Percentiles rank a stretch among this genome's conserved stretches.
Evolutionary conservation across 495 filamentous ascomycete species (phyloP).

Genomic region (Aspergillus campestris): DNA sequence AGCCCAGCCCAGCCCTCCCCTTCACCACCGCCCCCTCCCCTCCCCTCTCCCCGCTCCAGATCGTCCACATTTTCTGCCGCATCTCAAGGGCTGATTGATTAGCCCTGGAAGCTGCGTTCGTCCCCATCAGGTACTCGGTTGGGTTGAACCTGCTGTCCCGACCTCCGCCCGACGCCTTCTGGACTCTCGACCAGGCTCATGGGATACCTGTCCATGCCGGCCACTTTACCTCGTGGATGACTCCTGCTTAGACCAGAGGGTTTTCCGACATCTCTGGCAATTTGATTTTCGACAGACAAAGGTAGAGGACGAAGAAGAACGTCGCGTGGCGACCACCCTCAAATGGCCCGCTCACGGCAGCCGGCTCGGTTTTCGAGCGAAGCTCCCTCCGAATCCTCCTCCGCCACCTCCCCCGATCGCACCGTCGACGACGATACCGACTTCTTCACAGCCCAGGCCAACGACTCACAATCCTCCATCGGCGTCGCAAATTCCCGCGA

Average conservation of each 20-base stretch:
- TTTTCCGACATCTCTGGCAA: background rate
- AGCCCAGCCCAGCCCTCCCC: no score
- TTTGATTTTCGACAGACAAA: slow-evolving; percentile 2
- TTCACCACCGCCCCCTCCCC: no score
- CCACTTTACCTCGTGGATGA: background rate
- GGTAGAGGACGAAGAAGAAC: background rate
- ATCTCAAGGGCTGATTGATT: no score
- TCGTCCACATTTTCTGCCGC: no score
- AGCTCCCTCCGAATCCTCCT: slow-evolving; percentile 54
- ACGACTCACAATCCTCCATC: slow-evolving; percentile 87
- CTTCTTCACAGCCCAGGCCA: slow-evolving; percentile 73
- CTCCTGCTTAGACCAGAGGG: background rate
- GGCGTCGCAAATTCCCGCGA: slow-evolving; percentile 70
- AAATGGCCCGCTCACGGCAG: slow-evolving; percentile 34
- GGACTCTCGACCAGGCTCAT: background rate
- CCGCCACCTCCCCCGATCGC: slow-evolving; percentile 76
- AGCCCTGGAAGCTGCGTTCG: no score
- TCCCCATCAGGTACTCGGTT: no score
- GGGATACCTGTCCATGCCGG: background rate
- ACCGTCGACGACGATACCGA: slow-evolving; percentile 86
- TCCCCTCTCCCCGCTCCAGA: no score
- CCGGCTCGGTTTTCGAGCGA: slow-evolving; percentile 37
- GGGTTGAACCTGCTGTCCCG: no score
- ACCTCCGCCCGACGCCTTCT: no score
- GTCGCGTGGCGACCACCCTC: slow-evolving; percentile 2